Evolutionary conservation across 441 rosid genomes (phyloP).

Genomic region (Populus tomentosa): DNA sequence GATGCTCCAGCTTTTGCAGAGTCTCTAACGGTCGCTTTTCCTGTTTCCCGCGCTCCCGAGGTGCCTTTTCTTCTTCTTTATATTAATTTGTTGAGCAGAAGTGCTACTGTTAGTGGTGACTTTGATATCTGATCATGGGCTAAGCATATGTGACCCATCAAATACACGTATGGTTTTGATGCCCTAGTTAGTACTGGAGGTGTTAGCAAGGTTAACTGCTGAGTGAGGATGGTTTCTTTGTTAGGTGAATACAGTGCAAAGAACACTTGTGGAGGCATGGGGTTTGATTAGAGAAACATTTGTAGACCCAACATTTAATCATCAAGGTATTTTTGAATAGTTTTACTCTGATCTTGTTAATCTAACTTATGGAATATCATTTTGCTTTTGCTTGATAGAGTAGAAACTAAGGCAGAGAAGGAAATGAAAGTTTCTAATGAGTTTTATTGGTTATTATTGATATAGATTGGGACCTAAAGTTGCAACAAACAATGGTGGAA

Average conservation of each 20-base stretch:
- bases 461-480: slow-evolving; percentile 79
- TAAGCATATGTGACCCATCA: background rate
- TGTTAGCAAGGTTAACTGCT: background rate
- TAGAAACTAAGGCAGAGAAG: background rate
- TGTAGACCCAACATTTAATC: slow-evolving; percentile 79
- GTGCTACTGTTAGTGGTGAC: background rate
- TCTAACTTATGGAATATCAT: too few relatives aligned
- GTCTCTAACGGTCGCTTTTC: slow-evolving; percentile 61
- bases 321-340: slow-evolving; percentile 50
- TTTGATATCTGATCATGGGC: background rate
- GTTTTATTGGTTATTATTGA: background rate
- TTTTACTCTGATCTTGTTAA: too few relatives aligned
- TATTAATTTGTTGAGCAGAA: too few relatives aligned
- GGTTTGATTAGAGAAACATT: slow-evolving; percentile 89
- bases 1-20: slow-evolving; percentile 69
- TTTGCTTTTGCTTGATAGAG: background rate
- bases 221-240: slow-evolving; percentile 13
- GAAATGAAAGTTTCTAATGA: background rate
- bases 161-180: too few relatives aligned
- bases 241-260: slow-evolving; percentile 83
- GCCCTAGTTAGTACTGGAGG: background rate
- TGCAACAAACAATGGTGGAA: slow-evolving; percentile 91
- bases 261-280: slow-evolving; percentile 94
- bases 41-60: slow-evolving; percentile 75
- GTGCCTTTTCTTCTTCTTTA: slow-evolving; percentile 18